Evolutionary conservation across 164 flowering plant species (phyloP).

Genomic region (Dillenia suffruticosa): DNA sequence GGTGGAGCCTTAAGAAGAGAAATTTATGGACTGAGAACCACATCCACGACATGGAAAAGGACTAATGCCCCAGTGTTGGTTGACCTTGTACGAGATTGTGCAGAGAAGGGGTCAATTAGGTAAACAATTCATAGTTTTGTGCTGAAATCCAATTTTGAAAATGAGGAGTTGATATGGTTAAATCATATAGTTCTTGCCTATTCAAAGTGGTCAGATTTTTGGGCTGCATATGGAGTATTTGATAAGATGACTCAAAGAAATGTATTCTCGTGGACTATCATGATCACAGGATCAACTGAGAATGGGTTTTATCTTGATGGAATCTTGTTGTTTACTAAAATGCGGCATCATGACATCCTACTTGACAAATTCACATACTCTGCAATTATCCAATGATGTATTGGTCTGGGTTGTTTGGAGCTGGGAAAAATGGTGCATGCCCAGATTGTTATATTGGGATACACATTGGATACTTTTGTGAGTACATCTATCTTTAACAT

Average conservation of each 20-base stretch:
- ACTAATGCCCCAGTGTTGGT: conserved; percentile 22
- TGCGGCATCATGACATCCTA: conserved; percentile 29
- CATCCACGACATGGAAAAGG: conserved; percentile 1
- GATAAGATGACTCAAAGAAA: conserved; percentile 39
- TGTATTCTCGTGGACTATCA: conserved; percentile 57
- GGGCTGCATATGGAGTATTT: conserved; percentile 33
- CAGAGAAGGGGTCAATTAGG: conserved; percentile 19
- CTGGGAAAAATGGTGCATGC: conserved; percentile 55
- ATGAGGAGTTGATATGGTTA: conserved; percentile 21
- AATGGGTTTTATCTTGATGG: conserved; percentile 38
- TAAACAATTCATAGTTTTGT: conserved; percentile 45
- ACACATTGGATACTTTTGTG: conserved; percentile 33
- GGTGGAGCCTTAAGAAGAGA: conserved; percentile 2
- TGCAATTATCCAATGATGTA: conserved; percentile 40
- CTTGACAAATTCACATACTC: conserved; percentile 51
- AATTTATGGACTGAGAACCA: background rate
- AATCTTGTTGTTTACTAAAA: conserved; percentile 30
- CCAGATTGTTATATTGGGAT: conserved; percentile 33
- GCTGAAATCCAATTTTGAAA: conserved; percentile 29
- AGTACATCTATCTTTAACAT: conserved; percentile 50
- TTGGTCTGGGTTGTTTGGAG: conserved; percentile 35
- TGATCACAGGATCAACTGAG: conserved; percentile 53
- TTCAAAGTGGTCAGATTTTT: conserved; percentile 40
- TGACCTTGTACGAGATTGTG: conserved; percentile 35
- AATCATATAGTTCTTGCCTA: conserved; percentile 50